A percentile compares a stretch with the other conserved stretches of the same genome.
These are phyloP conservation scores for Tricholoma saponaceum DNA, from an alignment of 768 basidiomycete species.

Conservation along the genomic window DNA sequence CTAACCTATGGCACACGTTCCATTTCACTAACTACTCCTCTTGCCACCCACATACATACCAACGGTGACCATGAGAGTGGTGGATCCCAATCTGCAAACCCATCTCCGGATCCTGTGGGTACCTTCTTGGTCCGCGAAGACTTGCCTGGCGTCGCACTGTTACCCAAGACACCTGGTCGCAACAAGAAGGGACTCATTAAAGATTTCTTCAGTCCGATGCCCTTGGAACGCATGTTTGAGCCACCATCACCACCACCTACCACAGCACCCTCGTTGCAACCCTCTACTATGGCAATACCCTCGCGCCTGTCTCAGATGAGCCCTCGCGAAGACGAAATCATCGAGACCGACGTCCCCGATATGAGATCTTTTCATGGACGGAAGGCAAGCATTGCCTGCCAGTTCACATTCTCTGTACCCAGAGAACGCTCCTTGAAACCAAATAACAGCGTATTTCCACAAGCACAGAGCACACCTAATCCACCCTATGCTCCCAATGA, in stretches of 20 bases:
- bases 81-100: slow-evolving; percentile 20
- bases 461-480: slow-evolving; percentile 62
- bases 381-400: slow-evolving; percentile 47
- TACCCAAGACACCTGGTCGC: slow-evolving; percentile 64
- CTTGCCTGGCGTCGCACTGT: slow-evolving; percentile 45
- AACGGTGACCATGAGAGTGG: slow-evolving; percentile 32
- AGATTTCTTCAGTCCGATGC: slow-evolving; percentile 85
- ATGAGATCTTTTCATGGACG: slow-evolving; percentile 42
- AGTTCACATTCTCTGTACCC: slow-evolving; percentile 76
- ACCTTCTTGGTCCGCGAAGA: slow-evolving; percentile 79
- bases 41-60: slow-evolving; percentile 50
- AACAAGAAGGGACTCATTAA: slow-evolving; percentile 60
- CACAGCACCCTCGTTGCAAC: slow-evolving; percentile 2
- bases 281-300: slow-evolving; percentile 12
- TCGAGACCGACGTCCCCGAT: slow-evolving; percentile 48
- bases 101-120: slow-evolving; percentile 39
- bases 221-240: slow-evolving; percentile 89
- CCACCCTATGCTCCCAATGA: slow-evolving; percentile 25
- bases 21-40: slow-evolving; percentile 55
- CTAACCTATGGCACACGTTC: slow-evolving; percentile 48
- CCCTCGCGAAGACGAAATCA: slow-evolving; percentile 36
- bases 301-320: slow-evolving; percentile 1
- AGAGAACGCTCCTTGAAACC: slow-evolving; percentile 27
- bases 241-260: slow-evolving; percentile 76
- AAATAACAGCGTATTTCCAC: slow-evolving; percentile 33